A percentile compares a stretch with the other conserved stretches of the same genome.
These are phyloP conservation scores for Tricharina praecox DNA, from an alignment of 495 filamentous ascomycete species.

Conservation along the genomic window DNA sequence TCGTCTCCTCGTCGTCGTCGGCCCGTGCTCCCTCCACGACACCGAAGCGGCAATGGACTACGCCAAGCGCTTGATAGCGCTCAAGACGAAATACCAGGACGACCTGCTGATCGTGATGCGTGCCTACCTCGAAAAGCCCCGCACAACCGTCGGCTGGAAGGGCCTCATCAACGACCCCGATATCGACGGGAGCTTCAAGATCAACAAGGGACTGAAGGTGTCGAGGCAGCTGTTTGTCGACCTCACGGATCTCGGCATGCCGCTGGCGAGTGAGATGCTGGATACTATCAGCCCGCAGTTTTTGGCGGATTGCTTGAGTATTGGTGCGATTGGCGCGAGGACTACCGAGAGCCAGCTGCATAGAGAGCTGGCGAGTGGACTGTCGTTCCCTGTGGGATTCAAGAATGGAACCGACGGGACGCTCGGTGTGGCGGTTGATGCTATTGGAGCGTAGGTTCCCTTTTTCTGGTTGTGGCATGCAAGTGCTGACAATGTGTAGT, in stretches of 20 bases:
- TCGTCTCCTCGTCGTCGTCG: conserved; percentile 79
- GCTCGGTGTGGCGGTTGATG: conserved; percentile 80
- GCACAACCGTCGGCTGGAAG: conserved; percentile 98
- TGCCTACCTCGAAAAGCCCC: conserved; percentile 94
- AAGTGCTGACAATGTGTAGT: conserved; percentile 6
- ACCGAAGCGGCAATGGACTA: conserved; percentile 84
- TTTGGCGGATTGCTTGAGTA: conserved; percentile 78
- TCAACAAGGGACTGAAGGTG: conserved; percentile 86
- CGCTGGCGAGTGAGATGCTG: conserved; percentile 95
- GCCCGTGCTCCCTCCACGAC: conserved; percentile 96
- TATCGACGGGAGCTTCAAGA: conserved; percentile 95
- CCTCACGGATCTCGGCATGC: conserved; percentile 87
- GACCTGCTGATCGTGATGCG: conserved; percentile 95
- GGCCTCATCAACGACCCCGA: conserved; percentile 98
- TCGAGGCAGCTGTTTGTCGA: conserved; percentile 89
- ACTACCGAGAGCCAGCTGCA: conserved; percentile 95
- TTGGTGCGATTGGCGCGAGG: conserved; percentile 85
- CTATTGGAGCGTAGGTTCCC: conserved; percentile 54
- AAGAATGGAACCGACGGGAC: conserved; percentile 98
- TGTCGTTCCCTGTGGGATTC: conserved; percentile 96
- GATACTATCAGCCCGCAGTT: conserved; percentile 98
- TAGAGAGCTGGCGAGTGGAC: conserved; percentile 79
- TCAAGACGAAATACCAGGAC: conserved; percentile 79
- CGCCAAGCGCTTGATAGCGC: conserved; percentile 60
- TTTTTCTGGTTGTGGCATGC: background rate